Base-by-base conservation (phyloP, 495 filamentous ascomycete genomes). In the Aspergillus panamensis region DNA sequence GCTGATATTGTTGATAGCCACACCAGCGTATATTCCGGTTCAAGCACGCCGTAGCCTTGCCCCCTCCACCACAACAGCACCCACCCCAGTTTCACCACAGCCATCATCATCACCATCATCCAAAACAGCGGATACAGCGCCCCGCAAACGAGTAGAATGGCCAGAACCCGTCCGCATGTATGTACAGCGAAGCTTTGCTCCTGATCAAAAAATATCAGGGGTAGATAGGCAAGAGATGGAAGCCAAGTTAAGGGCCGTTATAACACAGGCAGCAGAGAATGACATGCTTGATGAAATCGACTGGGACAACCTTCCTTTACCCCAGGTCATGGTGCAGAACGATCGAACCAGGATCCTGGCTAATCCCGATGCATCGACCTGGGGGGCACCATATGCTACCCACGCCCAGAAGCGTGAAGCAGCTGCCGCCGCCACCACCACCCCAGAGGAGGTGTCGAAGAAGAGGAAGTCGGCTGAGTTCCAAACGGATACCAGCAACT, bases 251-350 rank as follows among this genome's bases (percentile, higher is more conserved):
- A 96, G 93, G 73, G 69, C 87, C 20, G 85, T 91, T 64, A 97
- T 99, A 64, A 87, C 87, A 49, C 76, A 83, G 30, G 90, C 90
- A 37, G 90, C 89, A 56, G 85, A 91, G 61, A 77, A 72, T 59
- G 77, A 87, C 51, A 79, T 80, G 45, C 80, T 97, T 62, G 77
- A 84, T 66, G 77, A 74, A 14, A 82, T 89, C 59, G 82, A 97
- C 77, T 99, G 94, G 94, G 83, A 86, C 48, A 79, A 74, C 19
- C 78, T 92, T 76, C 87, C 88, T 14, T 73, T 97, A n/a, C 94
- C 94, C 0, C 94, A 99, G 72, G 73, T 88, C 53, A 82, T 96
- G 73, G 86, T 99, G 40, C 82, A 83, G 58, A 82, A 82, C 55
- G 92, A 96, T 72, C 85, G 87, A 58, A 76, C 74, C 59, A 68